Percentiles rank a stretch among this genome's conserved stretches.
Conservation (phyloP, 2,329 filamentous ascomycete species). For the Nemania abortiva region DNA sequence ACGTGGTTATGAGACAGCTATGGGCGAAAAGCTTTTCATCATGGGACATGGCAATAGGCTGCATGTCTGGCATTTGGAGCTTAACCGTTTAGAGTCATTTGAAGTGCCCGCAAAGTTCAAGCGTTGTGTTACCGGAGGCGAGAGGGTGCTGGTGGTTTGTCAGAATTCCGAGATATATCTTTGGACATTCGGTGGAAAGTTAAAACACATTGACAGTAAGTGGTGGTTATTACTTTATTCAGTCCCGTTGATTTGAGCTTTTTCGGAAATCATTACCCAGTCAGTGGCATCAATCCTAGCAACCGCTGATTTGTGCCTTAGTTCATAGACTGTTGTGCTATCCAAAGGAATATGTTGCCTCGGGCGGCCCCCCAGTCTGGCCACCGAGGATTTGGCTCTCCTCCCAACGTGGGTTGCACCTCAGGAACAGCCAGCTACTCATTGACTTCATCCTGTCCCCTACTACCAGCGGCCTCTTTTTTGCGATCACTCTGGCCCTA, state of each 20-base stretch:
- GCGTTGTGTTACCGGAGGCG: slow-evolving; percentile 47
- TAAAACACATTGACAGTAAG: slow-evolving; percentile 42
- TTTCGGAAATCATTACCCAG: background rate
- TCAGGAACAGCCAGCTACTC: slow-evolving; percentile 38
- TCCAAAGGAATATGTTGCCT: slow-evolving; percentile 40
- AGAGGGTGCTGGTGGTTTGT: slow-evolving; percentile 46
- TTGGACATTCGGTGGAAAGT: slow-evolving; percentile 45
- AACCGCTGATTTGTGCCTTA: slow-evolving; percentile 16
- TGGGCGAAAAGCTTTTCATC: slow-evolving; percentile 48
- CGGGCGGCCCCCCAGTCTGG: slow-evolving; percentile 40
- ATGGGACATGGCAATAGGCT: slow-evolving; percentile 47
- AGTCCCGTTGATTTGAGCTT: background rate
- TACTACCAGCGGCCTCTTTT: slow-evolving; percentile 41
- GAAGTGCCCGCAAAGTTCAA: slow-evolving; percentile 45
- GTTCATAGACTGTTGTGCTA: slow-evolving; percentile 40
- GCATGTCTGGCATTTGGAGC: slow-evolving; percentile 50
- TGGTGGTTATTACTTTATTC: slow-evolving; percentile 5
- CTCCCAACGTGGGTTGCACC: slow-evolving; percentile 39
- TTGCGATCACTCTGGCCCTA: slow-evolving; percentile 45
- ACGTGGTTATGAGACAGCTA: slow-evolving; percentile 49
- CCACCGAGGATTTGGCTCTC: slow-evolving; percentile 41
- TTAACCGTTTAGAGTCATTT: slow-evolving; percentile 42
- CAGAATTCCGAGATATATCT: slow-evolving; percentile 45
- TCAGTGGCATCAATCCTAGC: too few relatives aligned
- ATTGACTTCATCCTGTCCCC: slow-evolving; percentile 51